Evolutionary conservation across 495 filamentous ascomycete genomes (phyloP).

Genomic region (Lasiosphaeria ovina): DNA sequence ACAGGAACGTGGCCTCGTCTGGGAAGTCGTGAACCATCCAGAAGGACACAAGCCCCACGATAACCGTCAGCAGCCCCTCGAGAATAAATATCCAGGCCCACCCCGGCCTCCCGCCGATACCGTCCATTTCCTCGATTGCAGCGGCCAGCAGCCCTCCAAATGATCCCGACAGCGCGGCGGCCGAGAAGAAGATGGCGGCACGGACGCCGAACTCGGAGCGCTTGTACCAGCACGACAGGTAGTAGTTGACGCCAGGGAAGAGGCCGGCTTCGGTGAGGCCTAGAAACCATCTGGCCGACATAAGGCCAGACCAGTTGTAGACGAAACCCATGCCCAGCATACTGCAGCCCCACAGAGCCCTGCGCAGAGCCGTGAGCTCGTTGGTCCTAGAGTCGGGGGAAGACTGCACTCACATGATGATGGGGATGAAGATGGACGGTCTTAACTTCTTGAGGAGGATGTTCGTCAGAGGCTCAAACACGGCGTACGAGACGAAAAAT

Average conservation of each 20-base stretch:
- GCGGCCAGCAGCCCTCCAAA: constrained; percentile 83
- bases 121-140: constrained; percentile 73
- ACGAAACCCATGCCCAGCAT: constrained; percentile 86
- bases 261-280: constrained; percentile 82
- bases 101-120: constrained; percentile 60
- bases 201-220: constrained; percentile 72
- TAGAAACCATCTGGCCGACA: constrained; percentile 83
- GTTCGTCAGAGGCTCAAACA: constrained; percentile 87
- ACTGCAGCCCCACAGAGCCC: constrained; percentile 65
- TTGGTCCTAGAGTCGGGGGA: constrained; percentile 14
- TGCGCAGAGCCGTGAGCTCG: constrained; percentile 25
- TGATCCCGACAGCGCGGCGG: constrained; percentile 78
- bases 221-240: constrained; percentile 85
- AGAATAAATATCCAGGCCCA: constrained; percentile 88
- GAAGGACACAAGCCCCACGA: constrained; percentile 72
- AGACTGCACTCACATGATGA: constrained; percentile 61
- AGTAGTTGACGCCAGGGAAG: constrained; percentile 85
- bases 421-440: constrained; percentile 58
- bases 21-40: constrained; percentile 92
- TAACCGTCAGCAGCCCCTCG: constrained; percentile 71
- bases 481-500: constrained; percentile 89
- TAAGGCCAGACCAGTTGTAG: constrained; percentile 71
- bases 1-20: constrained; percentile 75
- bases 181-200: constrained; percentile 85
- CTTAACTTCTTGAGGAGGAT: constrained; percentile 72